A percentile compares a stretch with the other conserved stretches of the same genome.
phyloP scores from a whole-genome alignment of 371 early-diverging fungal genomes.

The Chytridium lagenaria region DNA sequence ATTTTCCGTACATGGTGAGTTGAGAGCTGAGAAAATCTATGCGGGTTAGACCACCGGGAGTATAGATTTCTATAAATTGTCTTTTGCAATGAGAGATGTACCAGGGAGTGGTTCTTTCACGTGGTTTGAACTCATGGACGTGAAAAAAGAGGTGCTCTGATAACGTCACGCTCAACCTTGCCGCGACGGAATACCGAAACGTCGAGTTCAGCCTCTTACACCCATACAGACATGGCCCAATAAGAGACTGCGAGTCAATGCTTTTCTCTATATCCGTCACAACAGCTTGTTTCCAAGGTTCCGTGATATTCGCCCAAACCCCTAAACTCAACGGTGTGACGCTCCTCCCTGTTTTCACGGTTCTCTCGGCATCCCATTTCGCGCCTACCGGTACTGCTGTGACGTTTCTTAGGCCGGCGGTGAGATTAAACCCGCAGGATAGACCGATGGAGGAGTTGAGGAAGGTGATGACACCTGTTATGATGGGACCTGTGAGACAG shows the following conservation, averaged over 20 bases:
- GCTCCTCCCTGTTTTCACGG: no score
- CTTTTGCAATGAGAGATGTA: not conserved
- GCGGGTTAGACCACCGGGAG: not conserved
- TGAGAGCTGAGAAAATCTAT: not conserved
- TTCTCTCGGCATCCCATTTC: not conserved
- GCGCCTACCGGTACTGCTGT: not conserved
- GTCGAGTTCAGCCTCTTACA: not conserved
- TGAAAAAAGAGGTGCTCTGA: not conserved
- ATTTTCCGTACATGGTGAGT: not conserved
- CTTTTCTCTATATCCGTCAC: not conserved
- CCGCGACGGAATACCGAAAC: not conserved
- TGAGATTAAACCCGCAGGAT: not conserved
- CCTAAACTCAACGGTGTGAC: not conserved
- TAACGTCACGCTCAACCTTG: not conserved
- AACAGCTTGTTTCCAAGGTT: not conserved
- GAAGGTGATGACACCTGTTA: not conserved
- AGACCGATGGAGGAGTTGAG: not conserved
- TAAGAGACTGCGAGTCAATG: not conserved
- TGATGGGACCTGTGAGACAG: not conserved
- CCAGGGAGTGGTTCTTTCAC: not conserved
- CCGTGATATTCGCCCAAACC: not conserved
- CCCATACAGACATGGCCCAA: conserved; percentile 4
- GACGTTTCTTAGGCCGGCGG: not conserved
- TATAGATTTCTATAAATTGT: not conserved
- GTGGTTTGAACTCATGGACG: not conserved